A percentile compares a stretch with the other conserved stretches of the same genome.
phyloP scores from a whole-genome alignment of 495 filamentous ascomycete genomes.

The Neohortaea acidophila region DNA sequence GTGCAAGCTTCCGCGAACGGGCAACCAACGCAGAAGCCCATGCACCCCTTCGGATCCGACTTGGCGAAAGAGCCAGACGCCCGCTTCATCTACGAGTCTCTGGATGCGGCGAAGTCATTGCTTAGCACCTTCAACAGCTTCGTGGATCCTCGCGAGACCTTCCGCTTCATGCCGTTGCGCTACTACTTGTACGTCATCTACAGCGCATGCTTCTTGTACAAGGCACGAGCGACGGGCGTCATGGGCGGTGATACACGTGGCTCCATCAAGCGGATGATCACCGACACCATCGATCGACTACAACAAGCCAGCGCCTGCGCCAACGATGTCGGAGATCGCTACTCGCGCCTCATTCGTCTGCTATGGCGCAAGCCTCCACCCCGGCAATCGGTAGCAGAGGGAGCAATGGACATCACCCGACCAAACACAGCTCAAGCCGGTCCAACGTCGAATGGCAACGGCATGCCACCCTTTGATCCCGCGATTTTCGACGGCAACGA shows the following conservation, averaged over 20 bases:
- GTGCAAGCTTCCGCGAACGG: constrained; percentile 15
- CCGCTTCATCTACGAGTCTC: constrained; percentile 46
- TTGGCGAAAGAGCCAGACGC: constrained; percentile 44
- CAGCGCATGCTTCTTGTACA: constrained; percentile 17
- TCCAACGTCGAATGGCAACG: background rate
- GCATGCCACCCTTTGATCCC: background rate
- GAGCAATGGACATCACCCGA: background rate
- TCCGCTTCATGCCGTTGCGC: constrained; percentile 44
- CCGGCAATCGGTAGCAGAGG: constrained; percentile 1
- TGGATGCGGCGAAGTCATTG: constrained; percentile 47
- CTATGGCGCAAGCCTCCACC: constrained; percentile 14
- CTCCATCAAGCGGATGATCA: constrained; percentile 11
- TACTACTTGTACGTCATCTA: constrained; percentile 41
- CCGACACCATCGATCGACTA: constrained; percentile 13
- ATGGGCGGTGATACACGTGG: constrained; percentile 13
- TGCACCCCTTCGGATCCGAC: constrained; percentile 34
- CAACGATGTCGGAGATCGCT: constrained; percentile 16
- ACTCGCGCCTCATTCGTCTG: constrained; percentile 14
- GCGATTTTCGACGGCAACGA: constrained; percentile 9
- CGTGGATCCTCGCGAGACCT: constrained; percentile 39
- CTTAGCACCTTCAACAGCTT: constrained; percentile 40
- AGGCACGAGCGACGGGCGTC: constrained; percentile 15
- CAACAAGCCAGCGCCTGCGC: constrained; percentile 14
- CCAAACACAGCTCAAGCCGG: constrained; percentile 1
- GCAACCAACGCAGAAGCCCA: constrained; percentile 14